Base-by-base conservation (phyloP, 331 rosid genomes). In the Prunus yedoensis region DNA sequence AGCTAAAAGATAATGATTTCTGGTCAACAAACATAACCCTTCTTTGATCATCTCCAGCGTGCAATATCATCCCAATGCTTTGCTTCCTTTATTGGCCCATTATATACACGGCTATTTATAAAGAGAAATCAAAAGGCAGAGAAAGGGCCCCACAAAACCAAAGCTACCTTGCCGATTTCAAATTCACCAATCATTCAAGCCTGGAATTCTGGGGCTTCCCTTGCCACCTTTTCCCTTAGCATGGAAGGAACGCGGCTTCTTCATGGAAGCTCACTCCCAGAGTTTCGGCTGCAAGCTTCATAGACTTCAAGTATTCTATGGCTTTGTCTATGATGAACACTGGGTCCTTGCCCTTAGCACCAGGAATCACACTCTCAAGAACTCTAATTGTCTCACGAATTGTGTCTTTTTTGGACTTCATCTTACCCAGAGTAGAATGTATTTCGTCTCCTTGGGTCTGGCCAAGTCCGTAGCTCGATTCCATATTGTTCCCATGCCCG, bases 281-380 rank as follows among this genome's bases (percentile, higher is more conserved):
- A 65, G 85, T 67, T 63, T 74, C 78, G 66, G 89, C 92, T 82
- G 81, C 61, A 66, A 82, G 83, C 87, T 85, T 87, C 74, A 90
- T 71, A 66, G 88, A 84, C 74, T 80, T 87, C 85, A 93, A 83
- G 93, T 93, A 89, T 67, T 86, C 86, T 56, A 93, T 88, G 57
- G 92, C 87, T 80, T 83, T 89, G 78, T 93, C 97, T 25, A 91
- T 87, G 77, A 93, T 85, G 77, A 83, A 51, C 73, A 85, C 70
- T 10, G 98, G 92, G 45, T 91, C 87, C 82, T 87, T 91, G 54
- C 98, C 97, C 82, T 93, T 88, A 46, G 89, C 88, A 67, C 93
- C 96, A n/a, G 97, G 98, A 83, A 90, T 82, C 50, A 93, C 65
- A 74, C 85, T 82, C 89, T 88, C 89, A 20, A 93, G 89, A 80